Evolutionary conservation across 129 eudicot species (phyloP).

Genomic region (Cynara cardunculus): DNA sequence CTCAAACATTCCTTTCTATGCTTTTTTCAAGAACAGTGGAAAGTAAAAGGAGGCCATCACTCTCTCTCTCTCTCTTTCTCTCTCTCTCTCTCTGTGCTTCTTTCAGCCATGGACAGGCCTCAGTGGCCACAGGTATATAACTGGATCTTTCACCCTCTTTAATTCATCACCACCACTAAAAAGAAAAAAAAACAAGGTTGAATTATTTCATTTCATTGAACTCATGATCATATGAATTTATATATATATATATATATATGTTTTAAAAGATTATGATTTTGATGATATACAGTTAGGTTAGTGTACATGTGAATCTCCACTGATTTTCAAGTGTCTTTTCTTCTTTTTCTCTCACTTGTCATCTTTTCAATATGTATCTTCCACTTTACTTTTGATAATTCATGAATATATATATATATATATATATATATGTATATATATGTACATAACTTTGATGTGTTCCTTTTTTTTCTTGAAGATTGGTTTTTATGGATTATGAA

Average conservation of each 20-base stretch:
- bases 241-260: background rate
- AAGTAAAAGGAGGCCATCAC: slow-evolving; percentile 28
- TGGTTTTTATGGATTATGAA: slow-evolving; percentile 28
- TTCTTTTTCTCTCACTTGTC: slow-evolving; percentile 31
- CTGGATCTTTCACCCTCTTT: slow-evolving; percentile 21
- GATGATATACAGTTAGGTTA: background rate
- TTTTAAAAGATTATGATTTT: slow-evolving; percentile 4
- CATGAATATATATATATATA: background rate
- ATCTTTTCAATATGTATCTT: slow-evolving; percentile 29
- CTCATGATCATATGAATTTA: slow-evolving; percentile 22
- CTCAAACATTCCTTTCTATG: slow-evolving; percentile 48
- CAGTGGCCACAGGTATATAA: slow-evolving; percentile 66
- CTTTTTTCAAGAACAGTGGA: slow-evolving; percentile 39
- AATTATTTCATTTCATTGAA: slow-evolving; percentile 13
- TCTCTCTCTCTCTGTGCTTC: slow-evolving; percentile 13
- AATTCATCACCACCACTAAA: slow-evolving; percentile 13
- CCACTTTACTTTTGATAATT: slow-evolving; percentile 30
- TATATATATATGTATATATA: background rate
- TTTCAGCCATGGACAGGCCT: slow-evolving; percentile 56
- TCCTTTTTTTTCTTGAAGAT: slow-evolving; percentile 31
- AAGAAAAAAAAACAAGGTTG: background rate
- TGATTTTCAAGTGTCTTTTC: slow-evolving; percentile 30
- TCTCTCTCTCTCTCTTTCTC: slow-evolving; percentile 15
- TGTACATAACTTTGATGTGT: slow-evolving; percentile 16
- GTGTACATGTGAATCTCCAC: slow-evolving; percentile 25